A percentile compares a stretch with the other conserved stretches of the same genome.
phyloP scores from a whole-genome alignment of 768 basidiomycete species.

The Auricularia sp. region DNA sequence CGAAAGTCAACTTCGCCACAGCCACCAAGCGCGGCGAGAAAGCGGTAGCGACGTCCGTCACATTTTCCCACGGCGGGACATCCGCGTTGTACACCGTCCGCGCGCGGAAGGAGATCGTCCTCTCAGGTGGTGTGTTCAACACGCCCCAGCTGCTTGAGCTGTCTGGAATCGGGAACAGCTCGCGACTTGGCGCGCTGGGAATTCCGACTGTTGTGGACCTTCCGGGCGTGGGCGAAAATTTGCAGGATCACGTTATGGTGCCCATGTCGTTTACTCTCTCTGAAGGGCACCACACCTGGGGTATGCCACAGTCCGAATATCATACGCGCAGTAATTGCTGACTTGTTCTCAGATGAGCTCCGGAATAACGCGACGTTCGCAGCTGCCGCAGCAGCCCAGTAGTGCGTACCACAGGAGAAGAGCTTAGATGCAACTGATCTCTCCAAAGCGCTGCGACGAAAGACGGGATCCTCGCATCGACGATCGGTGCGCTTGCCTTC shows the following conservation, averaged over 20 bases:
- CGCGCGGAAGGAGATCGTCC: constrained; percentile 31
- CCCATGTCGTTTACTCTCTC: constrained; percentile 27
- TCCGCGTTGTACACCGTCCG: constrained; percentile 18
- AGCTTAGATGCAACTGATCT: constrained; percentile 19
- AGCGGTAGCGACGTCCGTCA: constrained; percentile 26
- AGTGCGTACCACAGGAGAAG: constrained; percentile 35
- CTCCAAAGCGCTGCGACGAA: constrained; percentile 4
- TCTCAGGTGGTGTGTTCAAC: constrained; percentile 27
- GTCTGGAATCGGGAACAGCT: constrained; percentile 30
- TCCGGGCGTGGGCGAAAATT: constrained; percentile 33
- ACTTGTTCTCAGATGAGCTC: constrained; percentile 4
- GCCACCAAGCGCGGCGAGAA: constrained; percentile 13
- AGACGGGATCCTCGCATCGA: constrained; percentile 11
- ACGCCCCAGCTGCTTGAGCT: constrained; percentile 26
- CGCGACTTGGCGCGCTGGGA: constrained; percentile 19
- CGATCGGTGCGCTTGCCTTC: constrained; percentile 7
- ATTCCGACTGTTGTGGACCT: constrained; percentile 29
- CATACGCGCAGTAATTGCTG: constrained; percentile 31
- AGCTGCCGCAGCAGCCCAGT: constrained; percentile 30
- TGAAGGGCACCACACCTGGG: constrained; percentile 23
- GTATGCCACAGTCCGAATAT: constrained; percentile 27
- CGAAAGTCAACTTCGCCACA: constrained; percentile 24
- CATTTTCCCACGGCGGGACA: constrained; percentile 20
- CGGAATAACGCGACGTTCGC: not conserved
- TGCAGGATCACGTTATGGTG: constrained; percentile 35